A percentile compares a stretch with the other conserved stretches of the same genome.
These are phyloP conservation scores for Prunus mongolica DNA, from an alignment of 306 rosid genomes.

Conservation along the genomic window DNA sequence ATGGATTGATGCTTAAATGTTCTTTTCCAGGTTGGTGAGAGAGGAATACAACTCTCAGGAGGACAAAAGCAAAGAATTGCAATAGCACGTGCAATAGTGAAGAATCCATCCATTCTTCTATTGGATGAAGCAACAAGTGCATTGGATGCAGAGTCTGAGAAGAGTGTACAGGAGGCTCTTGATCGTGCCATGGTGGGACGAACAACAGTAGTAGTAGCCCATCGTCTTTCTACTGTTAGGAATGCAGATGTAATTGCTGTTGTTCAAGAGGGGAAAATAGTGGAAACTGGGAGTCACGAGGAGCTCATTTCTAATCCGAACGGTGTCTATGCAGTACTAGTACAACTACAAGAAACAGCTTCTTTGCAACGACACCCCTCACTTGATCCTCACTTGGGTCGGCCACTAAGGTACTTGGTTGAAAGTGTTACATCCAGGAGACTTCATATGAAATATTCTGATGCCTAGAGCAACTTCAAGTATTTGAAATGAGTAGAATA, in stretches of 20 bases:
- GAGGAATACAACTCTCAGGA: conserved; percentile 94
- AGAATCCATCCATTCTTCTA: conserved; percentile 80
- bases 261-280: conserved; percentile 81
- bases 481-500: not conserved
- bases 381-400: conserved; percentile 45
- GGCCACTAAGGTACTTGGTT: conserved; percentile 58
- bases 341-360: conserved; percentile 68
- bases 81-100: conserved; percentile 83
- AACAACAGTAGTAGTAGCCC: conserved; percentile 87
- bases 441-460: not conserved
- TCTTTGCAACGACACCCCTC: conserved; percentile 64
- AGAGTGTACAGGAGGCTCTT: conserved; percentile 96
- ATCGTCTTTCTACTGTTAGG: conserved; percentile 87
- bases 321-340: conserved; percentile 76
- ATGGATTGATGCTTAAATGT: not conserved
- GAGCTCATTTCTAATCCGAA: conserved; percentile 68
- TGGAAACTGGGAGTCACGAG: conserved; percentile 89
- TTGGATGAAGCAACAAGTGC: conserved; percentile 98
- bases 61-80: conserved; percentile 98
- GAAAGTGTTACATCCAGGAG: not conserved
- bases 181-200: conserved; percentile 95
- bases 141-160: conserved; percentile 89
- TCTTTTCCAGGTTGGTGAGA: conserved; percentile 81
- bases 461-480: not conserved
- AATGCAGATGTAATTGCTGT: conserved; percentile 84